Conservation (phyloP, 352 stramenopile genomes). For the Pythium diclinum region DNA sequence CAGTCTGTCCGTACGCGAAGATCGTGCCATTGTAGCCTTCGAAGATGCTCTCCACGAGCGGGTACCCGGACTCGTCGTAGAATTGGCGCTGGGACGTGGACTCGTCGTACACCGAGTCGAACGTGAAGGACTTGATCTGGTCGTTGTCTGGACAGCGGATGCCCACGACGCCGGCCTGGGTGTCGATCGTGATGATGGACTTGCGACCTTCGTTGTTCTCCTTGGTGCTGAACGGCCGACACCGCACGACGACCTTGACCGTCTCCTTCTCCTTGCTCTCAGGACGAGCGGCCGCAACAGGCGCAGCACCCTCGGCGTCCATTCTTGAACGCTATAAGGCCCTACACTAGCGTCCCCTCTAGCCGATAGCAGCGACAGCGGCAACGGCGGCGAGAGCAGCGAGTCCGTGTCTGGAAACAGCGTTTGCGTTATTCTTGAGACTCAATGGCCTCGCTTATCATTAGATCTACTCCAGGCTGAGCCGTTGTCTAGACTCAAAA, state of each 20-base stretch:
- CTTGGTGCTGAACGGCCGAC: constrained; percentile 82
- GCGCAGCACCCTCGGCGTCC: constrained; percentile 2
- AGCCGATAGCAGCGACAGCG: neutral
- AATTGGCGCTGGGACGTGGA: constrained; percentile 80
- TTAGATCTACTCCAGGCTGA: neutral
- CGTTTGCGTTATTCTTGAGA: neutral
- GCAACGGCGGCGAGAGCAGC: neutral
- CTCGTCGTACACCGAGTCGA: constrained; percentile 90
- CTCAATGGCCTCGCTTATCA: neutral
- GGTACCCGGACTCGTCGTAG: constrained; percentile 84
- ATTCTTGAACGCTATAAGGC: neutral
- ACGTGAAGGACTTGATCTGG: constrained; percentile 87
- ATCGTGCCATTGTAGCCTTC: constrained; percentile 91
- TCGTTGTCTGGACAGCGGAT: constrained; percentile 76
- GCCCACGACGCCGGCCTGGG: constrained; percentile 56
- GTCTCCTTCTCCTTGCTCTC: constrained; percentile 71
- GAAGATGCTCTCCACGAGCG: constrained; percentile 89
- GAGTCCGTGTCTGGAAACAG: neutral
- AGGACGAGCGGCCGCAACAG: neutral
- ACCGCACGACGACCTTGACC: constrained; percentile 89
- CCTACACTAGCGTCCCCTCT: neutral
- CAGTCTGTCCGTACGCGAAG: constrained; percentile 89
- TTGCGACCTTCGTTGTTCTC: constrained; percentile 80
- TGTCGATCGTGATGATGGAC: constrained; percentile 78
- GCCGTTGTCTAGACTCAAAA: neutral